These are phyloP conservation scores for Clathrospora elynae DNA, from an alignment of 2,329 filamentous ascomycete species.

Conservation along the genomic window DNA sequence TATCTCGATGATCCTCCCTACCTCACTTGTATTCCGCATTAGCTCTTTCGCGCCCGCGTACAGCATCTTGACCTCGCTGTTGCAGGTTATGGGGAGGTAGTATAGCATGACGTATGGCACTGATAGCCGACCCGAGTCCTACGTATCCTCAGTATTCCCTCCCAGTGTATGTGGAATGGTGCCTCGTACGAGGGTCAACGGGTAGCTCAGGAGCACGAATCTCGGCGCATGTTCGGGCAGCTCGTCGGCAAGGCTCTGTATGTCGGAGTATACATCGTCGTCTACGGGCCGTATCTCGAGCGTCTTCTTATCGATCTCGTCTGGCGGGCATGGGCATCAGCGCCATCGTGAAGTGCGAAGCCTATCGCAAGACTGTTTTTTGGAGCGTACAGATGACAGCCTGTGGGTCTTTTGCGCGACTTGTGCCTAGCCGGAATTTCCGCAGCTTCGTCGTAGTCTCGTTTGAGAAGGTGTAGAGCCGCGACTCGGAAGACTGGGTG, in stretches of 20 bases:
- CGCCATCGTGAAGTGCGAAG: slow-evolving; percentile 14
- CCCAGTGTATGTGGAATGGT: slow-evolving; percentile 7
- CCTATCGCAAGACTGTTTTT: slow-evolving; percentile 3
- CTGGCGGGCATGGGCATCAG: slow-evolving; percentile 56
- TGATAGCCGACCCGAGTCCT: slow-evolving; percentile 81
- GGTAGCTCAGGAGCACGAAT: slow-evolving; percentile 89
- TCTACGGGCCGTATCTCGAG: slow-evolving; percentile 88
- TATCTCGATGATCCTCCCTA: slow-evolving; percentile 85
- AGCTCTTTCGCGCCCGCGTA: slow-evolving; percentile 96
- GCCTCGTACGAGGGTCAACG: slow-evolving; percentile 74
- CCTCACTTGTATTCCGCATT: slow-evolving; percentile 91
- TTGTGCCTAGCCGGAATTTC: slow-evolving; percentile 93
- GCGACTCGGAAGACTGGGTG: slow-evolving; percentile 72
- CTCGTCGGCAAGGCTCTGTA: slow-evolving; percentile 83
- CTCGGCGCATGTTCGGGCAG: slow-evolving; percentile 90
- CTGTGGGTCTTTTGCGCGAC: slow-evolving; percentile 81
- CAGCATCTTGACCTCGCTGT: slow-evolving; percentile 84
- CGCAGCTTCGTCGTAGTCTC: slow-evolving; percentile 88
- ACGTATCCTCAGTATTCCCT: slow-evolving; percentile 13
- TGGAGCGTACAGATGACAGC: slow-evolving; percentile 83
- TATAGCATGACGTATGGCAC: slow-evolving; percentile 95
- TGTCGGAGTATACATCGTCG: slow-evolving; percentile 78
- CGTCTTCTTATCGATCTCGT: slow-evolving; percentile 86
- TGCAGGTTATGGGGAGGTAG: slow-evolving; percentile 92
- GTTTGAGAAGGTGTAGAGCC: slow-evolving; percentile 89